These are phyloP conservation scores for Podaxis mareebaensis DNA, from an alignment of 768 basidiomycete species.

Conservation along the genomic window DNA sequence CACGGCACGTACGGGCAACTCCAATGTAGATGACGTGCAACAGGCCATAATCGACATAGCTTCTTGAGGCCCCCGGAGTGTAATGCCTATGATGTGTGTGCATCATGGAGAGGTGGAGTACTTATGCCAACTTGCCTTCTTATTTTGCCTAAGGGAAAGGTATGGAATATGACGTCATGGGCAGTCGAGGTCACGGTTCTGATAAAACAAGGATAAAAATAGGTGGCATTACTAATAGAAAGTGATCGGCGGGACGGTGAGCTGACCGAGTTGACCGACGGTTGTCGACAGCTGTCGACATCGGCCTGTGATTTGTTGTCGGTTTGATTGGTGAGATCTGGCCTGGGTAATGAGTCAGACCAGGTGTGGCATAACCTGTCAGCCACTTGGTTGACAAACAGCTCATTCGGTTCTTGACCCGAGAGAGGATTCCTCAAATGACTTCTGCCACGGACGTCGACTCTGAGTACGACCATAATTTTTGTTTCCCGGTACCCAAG, in stretches of 20 bases:
- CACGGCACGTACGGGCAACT: neutral
- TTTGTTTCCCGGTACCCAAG: conserved; percentile 48
- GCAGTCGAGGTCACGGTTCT: neutral
- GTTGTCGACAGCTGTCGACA: too few relatives aligned
- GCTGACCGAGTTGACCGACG: too few relatives aligned
- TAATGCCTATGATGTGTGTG: neutral
- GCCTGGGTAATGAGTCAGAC: too few relatives aligned
- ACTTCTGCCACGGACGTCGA: neutral
- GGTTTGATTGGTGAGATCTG: too few relatives aligned
- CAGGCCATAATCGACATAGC: neutral
- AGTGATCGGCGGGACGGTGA: too few relatives aligned
- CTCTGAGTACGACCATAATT: conserved; percentile 41
- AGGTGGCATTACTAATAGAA: too few relatives aligned
- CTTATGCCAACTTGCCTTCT: neutral
- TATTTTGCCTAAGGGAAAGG: neutral
- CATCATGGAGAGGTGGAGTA: neutral
- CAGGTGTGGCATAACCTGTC: too few relatives aligned
- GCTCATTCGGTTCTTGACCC: neutral
- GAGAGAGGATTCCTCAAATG: neutral
- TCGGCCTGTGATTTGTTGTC: too few relatives aligned
- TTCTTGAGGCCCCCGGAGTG: neutral
- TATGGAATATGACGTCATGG: neutral
- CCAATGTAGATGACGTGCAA: neutral
- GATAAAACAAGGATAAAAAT: too few relatives aligned
- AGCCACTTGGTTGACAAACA: too few relatives aligned